Conservation (phyloP, 164 flowering plant species). For the Warburgia ugandensis region DNA sequence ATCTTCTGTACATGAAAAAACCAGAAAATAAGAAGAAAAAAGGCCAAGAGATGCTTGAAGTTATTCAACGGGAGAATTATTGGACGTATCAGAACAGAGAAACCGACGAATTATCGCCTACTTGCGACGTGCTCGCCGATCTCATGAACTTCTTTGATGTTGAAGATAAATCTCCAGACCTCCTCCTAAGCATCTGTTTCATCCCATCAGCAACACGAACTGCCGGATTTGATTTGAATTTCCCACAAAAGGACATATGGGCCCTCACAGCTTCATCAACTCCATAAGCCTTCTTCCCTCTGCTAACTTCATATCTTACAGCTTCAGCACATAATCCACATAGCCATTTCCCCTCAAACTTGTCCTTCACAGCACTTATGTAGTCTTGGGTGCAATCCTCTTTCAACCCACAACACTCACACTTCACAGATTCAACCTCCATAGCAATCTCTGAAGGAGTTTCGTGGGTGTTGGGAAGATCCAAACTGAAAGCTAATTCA, state of each 20-base stretch:
- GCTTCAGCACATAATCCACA: constrained; percentile 96
- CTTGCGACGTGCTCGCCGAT: constrained; percentile 22
- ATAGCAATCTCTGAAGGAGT: constrained; percentile 20
- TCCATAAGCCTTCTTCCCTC: constrained; percentile 5
- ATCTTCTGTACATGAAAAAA: neutral
- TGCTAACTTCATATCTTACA: constrained; percentile 61
- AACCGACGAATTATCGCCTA: neutral
- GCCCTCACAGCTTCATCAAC: constrained; percentile 38
- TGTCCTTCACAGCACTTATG: constrained; percentile 57
- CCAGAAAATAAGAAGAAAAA: neutral
- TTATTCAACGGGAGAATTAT: neutral
- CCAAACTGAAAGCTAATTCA: too few species aligned
- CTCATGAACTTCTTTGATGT: constrained; percentile 44
- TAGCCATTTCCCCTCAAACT: constrained; percentile 84
- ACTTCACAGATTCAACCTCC: constrained; percentile 76
- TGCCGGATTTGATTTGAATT: constrained; percentile 60
- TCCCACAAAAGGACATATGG: constrained; percentile 68
- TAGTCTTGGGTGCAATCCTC: constrained; percentile 95
- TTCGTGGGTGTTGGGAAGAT: neutral
- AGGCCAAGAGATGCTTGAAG: neutral
- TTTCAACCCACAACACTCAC: constrained; percentile 91
- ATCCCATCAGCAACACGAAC: constrained; percentile 69
- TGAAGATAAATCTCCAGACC: constrained; percentile 42
- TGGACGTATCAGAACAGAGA: neutral
- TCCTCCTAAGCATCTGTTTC: constrained; percentile 69